Percentiles rank a stretch among this genome's conserved stretches.
Conservation (phyloP, 306 rosid species). For the Pterocarpus macrocarpus region DNA sequence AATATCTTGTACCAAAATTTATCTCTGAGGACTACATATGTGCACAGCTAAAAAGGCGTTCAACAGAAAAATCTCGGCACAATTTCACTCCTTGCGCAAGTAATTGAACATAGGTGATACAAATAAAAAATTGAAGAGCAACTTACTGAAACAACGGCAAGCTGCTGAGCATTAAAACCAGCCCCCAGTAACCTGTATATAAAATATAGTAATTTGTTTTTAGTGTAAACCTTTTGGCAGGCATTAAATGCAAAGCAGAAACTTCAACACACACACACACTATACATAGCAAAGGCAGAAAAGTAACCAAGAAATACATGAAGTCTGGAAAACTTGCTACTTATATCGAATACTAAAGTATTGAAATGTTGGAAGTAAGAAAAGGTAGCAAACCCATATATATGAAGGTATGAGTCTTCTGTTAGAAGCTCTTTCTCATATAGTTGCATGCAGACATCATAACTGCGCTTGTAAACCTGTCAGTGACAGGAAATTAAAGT, state of each 20-base stretch:
- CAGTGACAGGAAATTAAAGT: slow-evolving; percentile 37
- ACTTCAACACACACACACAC: not conserved
- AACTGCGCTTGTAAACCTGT: slow-evolving; percentile 93
- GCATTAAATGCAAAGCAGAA: slow-evolving; percentile 33
- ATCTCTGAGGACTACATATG: not conserved
- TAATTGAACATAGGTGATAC: slow-evolving; percentile 23
- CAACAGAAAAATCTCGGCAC: not conserved
- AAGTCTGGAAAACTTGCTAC: slow-evolving; percentile 32
- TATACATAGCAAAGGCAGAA: slow-evolving; percentile 25
- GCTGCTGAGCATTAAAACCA: slow-evolving; percentile 82
- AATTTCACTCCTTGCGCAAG: not conserved
- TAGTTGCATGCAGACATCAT: slow-evolving; percentile 81
- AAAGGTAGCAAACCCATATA: slow-evolving; percentile 74
- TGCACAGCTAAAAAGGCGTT: slow-evolving; percentile 23
- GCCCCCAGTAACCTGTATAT: slow-evolving; percentile 74
- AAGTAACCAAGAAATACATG: slow-evolving; percentile 14
- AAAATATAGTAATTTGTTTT: slow-evolving; percentile 30
- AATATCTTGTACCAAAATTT: slow-evolving; percentile 16
- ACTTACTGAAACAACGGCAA: slow-evolving; percentile 86
- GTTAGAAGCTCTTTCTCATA: slow-evolving; percentile 95
- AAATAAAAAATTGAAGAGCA: slow-evolving; percentile 40
- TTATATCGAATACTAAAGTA: slow-evolving; percentile 23
- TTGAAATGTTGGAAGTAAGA: slow-evolving; percentile 19
- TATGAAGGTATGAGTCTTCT: slow-evolving; percentile 75
- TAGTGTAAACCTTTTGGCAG: slow-evolving; percentile 17